Percentiles rank a stretch among this genome's conserved stretches.
Conservation (phyloP, 805 yeast species). For the Metschnikowia matae region DNA sequence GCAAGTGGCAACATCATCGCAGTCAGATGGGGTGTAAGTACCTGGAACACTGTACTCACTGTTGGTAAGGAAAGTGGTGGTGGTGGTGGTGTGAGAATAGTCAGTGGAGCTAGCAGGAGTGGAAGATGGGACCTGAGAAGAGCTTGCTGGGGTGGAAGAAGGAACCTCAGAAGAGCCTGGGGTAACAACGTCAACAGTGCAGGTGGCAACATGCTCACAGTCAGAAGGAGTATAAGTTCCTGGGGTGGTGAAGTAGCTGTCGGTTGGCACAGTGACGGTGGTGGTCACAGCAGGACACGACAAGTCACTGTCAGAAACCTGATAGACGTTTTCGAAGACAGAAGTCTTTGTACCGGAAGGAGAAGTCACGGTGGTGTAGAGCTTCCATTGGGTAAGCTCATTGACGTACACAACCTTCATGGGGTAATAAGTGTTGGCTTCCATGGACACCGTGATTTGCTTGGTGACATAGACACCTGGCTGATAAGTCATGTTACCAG, state of each 20-base stretch:
- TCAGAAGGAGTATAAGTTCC: constrained; percentile 3
- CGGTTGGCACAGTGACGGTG: neutral
- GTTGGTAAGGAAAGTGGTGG: neutral
- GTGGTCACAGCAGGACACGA: constrained; percentile 5
- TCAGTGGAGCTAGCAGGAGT: neutral
- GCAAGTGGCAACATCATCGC: constrained; percentile 1
- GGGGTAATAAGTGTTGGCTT: constrained; percentile 2
- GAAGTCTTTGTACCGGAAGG: neutral
- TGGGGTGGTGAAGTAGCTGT: neutral
- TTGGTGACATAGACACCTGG: neutral
- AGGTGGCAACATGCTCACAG: neutral
- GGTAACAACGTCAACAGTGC: constrained; percentile 2
- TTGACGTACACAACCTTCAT: constrained; percentile 5
- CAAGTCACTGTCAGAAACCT: neutral
- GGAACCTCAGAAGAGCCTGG: neutral
- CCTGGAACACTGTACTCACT: neutral
- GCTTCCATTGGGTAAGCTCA: constrained; percentile 6
- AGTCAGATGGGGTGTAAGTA: constrained; percentile 4
- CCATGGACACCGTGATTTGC: constrained; percentile 2
- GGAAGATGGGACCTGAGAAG: neutral
- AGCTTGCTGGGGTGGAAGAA: neutral
- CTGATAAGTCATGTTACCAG: neutral
- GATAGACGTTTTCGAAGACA: neutral
- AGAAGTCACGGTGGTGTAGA: neutral
- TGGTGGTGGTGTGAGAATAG: constrained; percentile 1